These are phyloP conservation scores for Plasmopara halstedii DNA, from an alignment of 352 stramenopile species.

Conservation along the genomic window DNA sequence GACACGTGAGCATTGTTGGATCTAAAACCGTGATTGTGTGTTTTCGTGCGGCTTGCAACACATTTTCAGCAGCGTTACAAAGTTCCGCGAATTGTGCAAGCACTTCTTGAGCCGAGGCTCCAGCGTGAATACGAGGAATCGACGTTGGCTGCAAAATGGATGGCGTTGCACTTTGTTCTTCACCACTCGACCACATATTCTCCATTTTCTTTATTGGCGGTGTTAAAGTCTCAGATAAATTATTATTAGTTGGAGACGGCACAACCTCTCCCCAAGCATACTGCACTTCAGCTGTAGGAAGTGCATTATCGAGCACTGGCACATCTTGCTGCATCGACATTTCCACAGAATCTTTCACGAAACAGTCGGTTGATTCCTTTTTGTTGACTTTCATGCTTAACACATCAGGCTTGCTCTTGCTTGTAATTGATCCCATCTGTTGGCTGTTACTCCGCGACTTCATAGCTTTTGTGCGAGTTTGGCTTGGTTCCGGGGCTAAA, in stretches of 20 bases:
- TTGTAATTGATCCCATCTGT: not conserved
- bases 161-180: slow-evolving; percentile 13
- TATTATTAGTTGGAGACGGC: slow-evolving; percentile 13
- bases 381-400: not conserved
- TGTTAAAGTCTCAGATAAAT: slow-evolving; percentile 1
- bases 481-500: slow-evolving; percentile 3
- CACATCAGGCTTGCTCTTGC: not conserved
- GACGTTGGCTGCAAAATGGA: slow-evolving; percentile 9
- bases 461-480: not conserved
- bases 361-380: slow-evolving; percentile 7
- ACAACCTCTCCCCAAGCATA: slow-evolving; percentile 24
- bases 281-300: slow-evolving; percentile 26
- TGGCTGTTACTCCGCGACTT: slow-evolving; percentile 5
- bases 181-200: slow-evolving; percentile 6
- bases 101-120: slow-evolving; percentile 23
- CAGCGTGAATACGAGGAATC: slow-evolving; percentile 23
- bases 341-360: slow-evolving; percentile 11
- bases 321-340: slow-evolving; percentile 9
- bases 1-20: slow-evolving; percentile 4
- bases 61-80: slow-evolving; percentile 27
- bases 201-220: slow-evolving; percentile 10
- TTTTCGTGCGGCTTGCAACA: slow-evolving; percentile 23
- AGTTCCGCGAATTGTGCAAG: slow-evolving; percentile 27
- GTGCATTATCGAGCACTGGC: slow-evolving; percentile 5
- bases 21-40: slow-evolving; percentile 20